Evolutionary conservation across 2,329 filamentous ascomycete genomes (phyloP).

Genomic region (Fusarium newnesense): DNA sequence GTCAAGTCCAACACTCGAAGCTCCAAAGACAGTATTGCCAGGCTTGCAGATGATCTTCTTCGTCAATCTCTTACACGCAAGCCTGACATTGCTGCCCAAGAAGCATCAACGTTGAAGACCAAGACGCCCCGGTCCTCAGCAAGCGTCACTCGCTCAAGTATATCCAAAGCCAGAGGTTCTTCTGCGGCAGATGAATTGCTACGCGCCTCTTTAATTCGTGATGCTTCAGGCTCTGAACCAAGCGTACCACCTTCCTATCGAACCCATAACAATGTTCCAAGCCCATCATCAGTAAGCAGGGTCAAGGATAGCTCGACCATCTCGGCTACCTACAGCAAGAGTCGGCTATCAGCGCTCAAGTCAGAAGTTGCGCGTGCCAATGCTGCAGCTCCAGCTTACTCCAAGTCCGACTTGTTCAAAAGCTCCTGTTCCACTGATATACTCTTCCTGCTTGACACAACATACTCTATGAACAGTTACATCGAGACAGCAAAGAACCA

Average conservation of each 20-base stretch:
- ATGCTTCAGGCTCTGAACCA: neutral
- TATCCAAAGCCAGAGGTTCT: neutral
- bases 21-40: neutral
- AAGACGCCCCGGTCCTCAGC: neutral
- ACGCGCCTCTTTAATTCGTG: neutral
- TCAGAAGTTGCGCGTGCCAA: neutral
- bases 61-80: neutral
- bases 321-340: neutral
- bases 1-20: neutral
- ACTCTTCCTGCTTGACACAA: conserved; percentile 52
- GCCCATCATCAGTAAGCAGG: neutral
- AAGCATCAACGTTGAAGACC: neutral
- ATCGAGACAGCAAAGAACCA: conserved; percentile 50
- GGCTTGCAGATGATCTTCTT: neutral
- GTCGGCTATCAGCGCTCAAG: neutral
- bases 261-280: neutral
- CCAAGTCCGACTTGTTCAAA: conserved; percentile 45
- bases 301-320: neutral
- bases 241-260: neutral
- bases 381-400: neutral
- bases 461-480: conserved; percentile 48
- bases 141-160: neutral
- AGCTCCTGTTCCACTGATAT: conserved; percentile 49
- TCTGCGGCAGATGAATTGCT: neutral
- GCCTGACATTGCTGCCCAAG: neutral